Conservation (phyloP, 495 filamentous ascomycete genomes). For the Talaromyces borbonicus region DNA sequence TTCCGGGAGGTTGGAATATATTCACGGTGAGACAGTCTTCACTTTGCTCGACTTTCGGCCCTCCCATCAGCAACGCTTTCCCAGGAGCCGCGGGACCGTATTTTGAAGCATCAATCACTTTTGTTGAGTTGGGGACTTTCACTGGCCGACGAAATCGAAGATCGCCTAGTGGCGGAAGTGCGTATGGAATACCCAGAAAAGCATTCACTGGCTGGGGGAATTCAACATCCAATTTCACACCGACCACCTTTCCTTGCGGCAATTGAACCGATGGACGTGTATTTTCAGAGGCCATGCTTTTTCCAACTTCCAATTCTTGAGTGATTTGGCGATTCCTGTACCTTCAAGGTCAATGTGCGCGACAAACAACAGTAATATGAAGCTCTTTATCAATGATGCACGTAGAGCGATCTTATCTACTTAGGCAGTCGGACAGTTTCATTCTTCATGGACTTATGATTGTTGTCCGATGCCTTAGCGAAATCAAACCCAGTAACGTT, state of each 20-base stretch:
- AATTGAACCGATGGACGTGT: slow-evolving; percentile 28
- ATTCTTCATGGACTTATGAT: too few species aligned
- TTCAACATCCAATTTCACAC: slow-evolving; percentile 29
- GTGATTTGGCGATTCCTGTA: too few species aligned
- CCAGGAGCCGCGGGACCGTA: slow-evolving; percentile 22
- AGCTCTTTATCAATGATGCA: too few species aligned
- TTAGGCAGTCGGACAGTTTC: too few species aligned
- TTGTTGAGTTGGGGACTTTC: background rate
- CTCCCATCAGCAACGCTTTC: background rate
- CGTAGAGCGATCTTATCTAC: too few species aligned
- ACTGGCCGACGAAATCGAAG: slow-evolving; percentile 10
- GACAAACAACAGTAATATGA: background rate
- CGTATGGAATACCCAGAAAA: slow-evolving; percentile 41
- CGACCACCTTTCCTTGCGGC: slow-evolving; percentile 46
- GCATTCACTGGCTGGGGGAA: slow-evolving; percentile 37
- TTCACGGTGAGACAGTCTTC: slow-evolving; percentile 51
- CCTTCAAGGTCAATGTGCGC: background rate
- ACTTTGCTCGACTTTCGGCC: slow-evolving; percentile 8
- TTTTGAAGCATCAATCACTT: slow-evolving; percentile 1
- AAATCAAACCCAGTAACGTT: too few species aligned
- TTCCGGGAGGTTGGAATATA: slow-evolving; percentile 29
- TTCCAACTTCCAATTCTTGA: too few species aligned
- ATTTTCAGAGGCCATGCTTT: background rate
- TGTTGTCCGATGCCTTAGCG: too few species aligned
- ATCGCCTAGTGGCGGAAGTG: slow-evolving; percentile 24